Evolutionary conservation across 164 flowering plant species (phyloP).

Genomic region (Hamamelis virginiana): DNA sequence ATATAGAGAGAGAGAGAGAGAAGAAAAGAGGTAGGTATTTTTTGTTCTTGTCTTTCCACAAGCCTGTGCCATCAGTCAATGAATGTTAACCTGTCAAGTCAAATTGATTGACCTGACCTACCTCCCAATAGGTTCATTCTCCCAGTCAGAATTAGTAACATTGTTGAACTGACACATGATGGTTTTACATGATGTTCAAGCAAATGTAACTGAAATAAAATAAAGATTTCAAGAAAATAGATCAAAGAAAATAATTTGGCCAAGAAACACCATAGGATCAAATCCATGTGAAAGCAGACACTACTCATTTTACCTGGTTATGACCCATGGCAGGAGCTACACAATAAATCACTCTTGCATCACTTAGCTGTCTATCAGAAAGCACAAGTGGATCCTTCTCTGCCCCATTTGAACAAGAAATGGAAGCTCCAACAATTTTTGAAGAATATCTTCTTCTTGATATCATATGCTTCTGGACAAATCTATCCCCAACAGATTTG

Average conservation of each 20-base stretch:
- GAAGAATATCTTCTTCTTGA: conserved; percentile 15
- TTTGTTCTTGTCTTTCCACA: no score
- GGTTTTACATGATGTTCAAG: background rate
- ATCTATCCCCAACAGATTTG: conserved; percentile 1
- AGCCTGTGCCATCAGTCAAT: no score
- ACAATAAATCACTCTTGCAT: conserved; percentile 59
- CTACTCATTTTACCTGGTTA: conserved; percentile 58
- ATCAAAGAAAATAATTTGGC: no score
- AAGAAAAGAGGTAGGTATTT: no score
- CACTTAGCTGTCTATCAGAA: conserved; percentile 18
- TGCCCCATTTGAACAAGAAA: conserved; percentile 26
- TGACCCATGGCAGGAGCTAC: conserved; percentile 89
- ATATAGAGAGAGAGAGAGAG: no score
- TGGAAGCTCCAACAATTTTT: conserved; percentile 16
- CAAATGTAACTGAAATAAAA: background rate
- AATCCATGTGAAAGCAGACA: background rate
- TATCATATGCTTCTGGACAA: conserved; percentile 20
- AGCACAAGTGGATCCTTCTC: conserved; percentile 19
- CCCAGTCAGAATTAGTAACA: no score
- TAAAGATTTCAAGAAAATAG: background rate
- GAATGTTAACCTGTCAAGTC: no score
- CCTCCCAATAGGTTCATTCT: no score
- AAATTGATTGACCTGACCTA: no score
- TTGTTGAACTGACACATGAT: background rate
- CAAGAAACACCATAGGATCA: background rate